Evolutionary conservation across 1,139 yeast species (phyloP).

Genomic region (Suhomyces ambrosiae): DNA sequence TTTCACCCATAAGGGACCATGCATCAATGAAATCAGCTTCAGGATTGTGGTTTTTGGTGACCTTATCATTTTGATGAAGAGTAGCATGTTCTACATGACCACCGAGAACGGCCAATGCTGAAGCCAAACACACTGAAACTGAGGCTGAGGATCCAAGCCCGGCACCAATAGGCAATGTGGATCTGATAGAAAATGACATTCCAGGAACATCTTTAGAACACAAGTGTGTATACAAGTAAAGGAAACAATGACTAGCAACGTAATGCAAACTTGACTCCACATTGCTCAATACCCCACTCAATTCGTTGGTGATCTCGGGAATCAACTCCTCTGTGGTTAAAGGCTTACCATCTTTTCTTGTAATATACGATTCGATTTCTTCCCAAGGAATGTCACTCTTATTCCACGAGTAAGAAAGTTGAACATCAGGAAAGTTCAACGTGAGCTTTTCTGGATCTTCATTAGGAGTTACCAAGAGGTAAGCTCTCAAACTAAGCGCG

Average conservation of each 20-base stretch:
- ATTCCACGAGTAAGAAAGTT: slow-evolving; percentile 65
- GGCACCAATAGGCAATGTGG: slow-evolving; percentile 93
- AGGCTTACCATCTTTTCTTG: slow-evolving; percentile 34
- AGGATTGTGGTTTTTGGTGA: slow-evolving; percentile 33
- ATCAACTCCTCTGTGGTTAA: slow-evolving; percentile 57
- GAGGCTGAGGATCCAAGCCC: slow-evolving; percentile 97
- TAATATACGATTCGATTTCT: slow-evolving; percentile 28
- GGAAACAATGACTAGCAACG: slow-evolving; percentile 83
- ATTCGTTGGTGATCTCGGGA: slow-evolving; percentile 56
- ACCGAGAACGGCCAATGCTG: slow-evolving; percentile 70
- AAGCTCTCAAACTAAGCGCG: slow-evolving; percentile 80
- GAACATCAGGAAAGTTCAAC: slow-evolving; percentile 83
- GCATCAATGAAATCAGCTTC: slow-evolving; percentile 68
- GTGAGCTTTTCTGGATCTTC: slow-evolving; percentile 44
- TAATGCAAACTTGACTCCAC: slow-evolving; percentile 62
- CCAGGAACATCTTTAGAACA: slow-evolving; percentile 54
- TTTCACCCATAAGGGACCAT: slow-evolving; percentile 94
- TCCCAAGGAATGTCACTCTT: slow-evolving; percentile 64
- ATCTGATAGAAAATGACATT: slow-evolving; percentile 64
- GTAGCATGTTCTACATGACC: slow-evolving; percentile 48
- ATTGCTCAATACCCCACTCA: slow-evolving; percentile 46
- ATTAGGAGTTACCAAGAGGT: slow-evolving; percentile 59
- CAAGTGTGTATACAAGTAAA: slow-evolving; percentile 69
- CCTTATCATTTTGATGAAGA: slow-evolving; percentile 30
- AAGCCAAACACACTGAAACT: slow-evolving; percentile 78